phyloP scores from a whole-genome alignment of 768 basidiomycete species.

The Lactifluus rugatus region DNA sequence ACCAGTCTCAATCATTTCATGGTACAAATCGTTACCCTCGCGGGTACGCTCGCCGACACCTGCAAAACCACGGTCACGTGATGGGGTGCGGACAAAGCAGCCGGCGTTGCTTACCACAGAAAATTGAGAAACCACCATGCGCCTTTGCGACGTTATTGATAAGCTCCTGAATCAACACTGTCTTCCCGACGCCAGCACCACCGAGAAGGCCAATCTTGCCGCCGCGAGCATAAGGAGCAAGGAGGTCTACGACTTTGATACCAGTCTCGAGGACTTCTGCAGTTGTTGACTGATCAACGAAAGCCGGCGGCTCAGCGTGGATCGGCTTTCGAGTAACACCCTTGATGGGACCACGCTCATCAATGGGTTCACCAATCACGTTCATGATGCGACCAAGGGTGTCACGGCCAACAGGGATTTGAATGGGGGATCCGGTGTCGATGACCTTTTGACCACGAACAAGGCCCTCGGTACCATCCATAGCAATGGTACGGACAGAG shows the following conservation, averaged over 20 bases:
- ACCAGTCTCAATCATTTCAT: constrained; percentile 99
- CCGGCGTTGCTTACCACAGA: constrained; percentile 56
- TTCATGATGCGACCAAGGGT: constrained; percentile 99
- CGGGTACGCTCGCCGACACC: constrained; percentile 99
- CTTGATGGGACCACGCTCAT: constrained; percentile 98
- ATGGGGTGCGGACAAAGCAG: not conserved
- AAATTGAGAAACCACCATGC: constrained; percentile 99
- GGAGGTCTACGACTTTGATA: constrained; percentile 99
- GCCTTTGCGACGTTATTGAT: constrained; percentile 99
- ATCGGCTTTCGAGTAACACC: constrained; percentile 89
- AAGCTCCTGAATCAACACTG: constrained; percentile 97
- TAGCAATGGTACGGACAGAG: constrained; percentile 98
- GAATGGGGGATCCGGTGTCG: constrained; percentile 94
- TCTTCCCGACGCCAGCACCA: constrained; percentile 99
- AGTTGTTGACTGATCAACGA: constrained; percentile 98
- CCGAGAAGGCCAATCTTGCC: constrained; percentile 99
- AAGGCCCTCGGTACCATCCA: constrained; percentile 99
- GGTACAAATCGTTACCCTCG: constrained; percentile 99
- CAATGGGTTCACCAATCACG: constrained; percentile 99
- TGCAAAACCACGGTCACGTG: constrained; percentile 24
- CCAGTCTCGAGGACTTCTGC: constrained; percentile 99
- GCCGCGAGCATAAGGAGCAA: constrained; percentile 99
- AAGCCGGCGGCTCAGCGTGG: constrained; percentile 93
- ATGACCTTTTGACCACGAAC: constrained; percentile 96
- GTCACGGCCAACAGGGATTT: constrained; percentile 89